Conservation (phyloP, 78 protist genomes). For the Tieghemostelium lacteum region DNA sequence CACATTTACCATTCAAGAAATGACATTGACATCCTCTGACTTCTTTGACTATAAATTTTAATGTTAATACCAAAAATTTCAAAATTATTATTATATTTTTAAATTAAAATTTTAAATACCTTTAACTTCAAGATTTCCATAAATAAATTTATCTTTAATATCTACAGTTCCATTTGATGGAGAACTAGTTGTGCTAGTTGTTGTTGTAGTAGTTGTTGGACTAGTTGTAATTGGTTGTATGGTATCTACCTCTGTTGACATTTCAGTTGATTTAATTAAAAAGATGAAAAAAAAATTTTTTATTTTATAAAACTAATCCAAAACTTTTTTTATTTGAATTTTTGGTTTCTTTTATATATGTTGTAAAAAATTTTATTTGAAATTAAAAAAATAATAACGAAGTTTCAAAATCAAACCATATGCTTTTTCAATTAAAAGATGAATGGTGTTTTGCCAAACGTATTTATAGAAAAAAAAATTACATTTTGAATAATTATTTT, state of each 20-base stretch:
- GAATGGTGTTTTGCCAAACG: too few relatives aligned
- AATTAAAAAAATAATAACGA: too few relatives aligned
- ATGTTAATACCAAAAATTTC: background rate
- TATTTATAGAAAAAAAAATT: too few relatives aligned
- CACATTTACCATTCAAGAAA: constrained; percentile 67
- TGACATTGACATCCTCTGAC: constrained; percentile 72
- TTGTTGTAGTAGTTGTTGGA: constrained; percentile 30
- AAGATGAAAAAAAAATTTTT: too few relatives aligned
- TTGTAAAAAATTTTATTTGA: too few relatives aligned
- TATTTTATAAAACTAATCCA: background rate
- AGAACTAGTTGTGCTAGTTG: background rate
- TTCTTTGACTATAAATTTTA: constrained; percentile 26
- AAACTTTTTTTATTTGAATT: background rate
- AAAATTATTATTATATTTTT: background rate
- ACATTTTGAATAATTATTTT: too few relatives aligned
- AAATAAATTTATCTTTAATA: constrained; percentile 63
- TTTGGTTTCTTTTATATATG: too few relatives aligned
- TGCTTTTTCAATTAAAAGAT: too few relatives aligned
- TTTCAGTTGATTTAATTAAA: constrained; percentile 8
- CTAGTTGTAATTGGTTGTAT: constrained; percentile 1
- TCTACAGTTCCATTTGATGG: constrained; percentile 20
- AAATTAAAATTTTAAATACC: background rate
- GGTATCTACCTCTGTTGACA: background rate
- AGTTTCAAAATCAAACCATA: too few relatives aligned
- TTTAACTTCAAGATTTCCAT: constrained; percentile 63